These are phyloP conservation scores for Chalciporus sp. DNA, from an alignment of 1,284 basidiomycete genomes.

Conservation along the genomic window DNA sequence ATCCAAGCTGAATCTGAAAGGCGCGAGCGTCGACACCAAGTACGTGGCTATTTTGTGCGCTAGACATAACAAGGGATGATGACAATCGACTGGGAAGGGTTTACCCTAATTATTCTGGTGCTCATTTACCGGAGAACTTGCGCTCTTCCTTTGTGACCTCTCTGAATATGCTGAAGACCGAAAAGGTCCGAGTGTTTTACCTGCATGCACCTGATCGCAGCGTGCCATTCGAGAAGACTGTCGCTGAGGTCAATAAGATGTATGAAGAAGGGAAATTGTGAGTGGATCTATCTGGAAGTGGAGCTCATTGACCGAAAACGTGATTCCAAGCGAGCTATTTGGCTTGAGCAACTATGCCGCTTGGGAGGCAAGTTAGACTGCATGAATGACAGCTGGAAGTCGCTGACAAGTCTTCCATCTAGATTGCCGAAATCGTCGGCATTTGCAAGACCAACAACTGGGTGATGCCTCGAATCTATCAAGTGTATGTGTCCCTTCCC, in stretches of 20 bases:
- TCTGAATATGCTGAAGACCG: neutral
- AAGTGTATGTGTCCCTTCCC: neutral
- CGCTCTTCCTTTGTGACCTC: neutral
- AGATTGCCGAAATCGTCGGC: neutral
- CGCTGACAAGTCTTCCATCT: neutral
- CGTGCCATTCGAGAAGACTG: constrained; percentile 46
- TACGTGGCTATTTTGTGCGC: neutral
- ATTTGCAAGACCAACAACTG: neutral
- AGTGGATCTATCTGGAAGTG: constrained; percentile 46
- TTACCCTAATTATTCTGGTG: neutral
- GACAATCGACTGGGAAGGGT: neutral
- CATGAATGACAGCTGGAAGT: neutral
- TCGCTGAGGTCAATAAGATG: constrained; percentile 45
- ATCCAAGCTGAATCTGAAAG: neutral
- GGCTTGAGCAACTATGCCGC: neutral
- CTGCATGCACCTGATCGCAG: constrained; percentile 49
- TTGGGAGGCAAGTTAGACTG: neutral
- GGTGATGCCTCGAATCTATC: neutral
- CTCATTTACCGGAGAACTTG: neutral
- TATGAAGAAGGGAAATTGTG: constrained; percentile 37
- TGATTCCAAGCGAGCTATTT: neutral
- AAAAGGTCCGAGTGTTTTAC: constrained; percentile 40
- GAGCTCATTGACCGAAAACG: neutral
- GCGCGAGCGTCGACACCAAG: neutral
- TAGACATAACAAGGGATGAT: neutral